phyloP scores from a whole-genome alignment of 2,329 filamentous ascomycete species.

The Hypoxylon sp. region DNA sequence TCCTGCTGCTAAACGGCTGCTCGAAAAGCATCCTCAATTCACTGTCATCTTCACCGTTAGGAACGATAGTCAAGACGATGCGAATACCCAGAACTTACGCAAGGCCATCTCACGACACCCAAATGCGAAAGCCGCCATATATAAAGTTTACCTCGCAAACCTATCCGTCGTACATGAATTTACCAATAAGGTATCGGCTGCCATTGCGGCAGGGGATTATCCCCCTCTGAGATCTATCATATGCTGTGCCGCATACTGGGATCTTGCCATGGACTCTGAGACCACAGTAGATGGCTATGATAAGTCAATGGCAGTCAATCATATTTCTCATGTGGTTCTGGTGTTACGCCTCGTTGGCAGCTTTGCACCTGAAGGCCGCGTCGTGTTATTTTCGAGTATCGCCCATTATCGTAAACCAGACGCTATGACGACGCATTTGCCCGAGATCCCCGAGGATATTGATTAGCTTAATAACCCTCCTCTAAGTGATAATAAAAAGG shows the following conservation, averaged over 20 bases:
- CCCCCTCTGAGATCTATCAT: slow-evolving; percentile 47
- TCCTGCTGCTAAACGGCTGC: slow-evolving; percentile 20
- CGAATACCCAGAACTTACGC: slow-evolving; percentile 26
- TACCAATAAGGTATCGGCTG: slow-evolving; percentile 38
- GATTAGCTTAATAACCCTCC: slow-evolving; percentile 49
- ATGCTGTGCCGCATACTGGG: slow-evolving; percentile 51
- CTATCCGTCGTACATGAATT: slow-evolving; percentile 47
- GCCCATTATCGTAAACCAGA: slow-evolving; percentile 50
- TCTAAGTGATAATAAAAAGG: slow-evolving; percentile 44
- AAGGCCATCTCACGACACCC: slow-evolving; percentile 33
- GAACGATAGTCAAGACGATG: slow-evolving; percentile 12
- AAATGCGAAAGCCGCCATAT: slow-evolving; percentile 49
- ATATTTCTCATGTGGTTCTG: slow-evolving; percentile 47
- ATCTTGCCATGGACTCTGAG: slow-evolving; percentile 43
- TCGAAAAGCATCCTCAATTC: slow-evolving; percentile 18
- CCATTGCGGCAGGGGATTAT: slow-evolving; percentile 40
- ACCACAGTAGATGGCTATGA: slow-evolving; percentile 49
- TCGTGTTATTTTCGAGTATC: slow-evolving; percentile 58
- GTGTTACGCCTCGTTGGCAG: slow-evolving; percentile 57
- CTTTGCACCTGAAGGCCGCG: slow-evolving; percentile 67
- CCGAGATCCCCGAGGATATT: slow-evolving; percentile 47
- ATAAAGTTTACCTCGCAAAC: slow-evolving; percentile 45
- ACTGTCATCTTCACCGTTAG: slow-evolving; percentile 28
- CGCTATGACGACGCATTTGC: slow-evolving; percentile 47
- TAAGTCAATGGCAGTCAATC: slow-evolving; percentile 49